Evolutionary conservation across 495 filamentous ascomycete species (phyloP), one percentile per base, ranked within the genome.

Genomic region (Aspergillus cavernicola): DNA sequence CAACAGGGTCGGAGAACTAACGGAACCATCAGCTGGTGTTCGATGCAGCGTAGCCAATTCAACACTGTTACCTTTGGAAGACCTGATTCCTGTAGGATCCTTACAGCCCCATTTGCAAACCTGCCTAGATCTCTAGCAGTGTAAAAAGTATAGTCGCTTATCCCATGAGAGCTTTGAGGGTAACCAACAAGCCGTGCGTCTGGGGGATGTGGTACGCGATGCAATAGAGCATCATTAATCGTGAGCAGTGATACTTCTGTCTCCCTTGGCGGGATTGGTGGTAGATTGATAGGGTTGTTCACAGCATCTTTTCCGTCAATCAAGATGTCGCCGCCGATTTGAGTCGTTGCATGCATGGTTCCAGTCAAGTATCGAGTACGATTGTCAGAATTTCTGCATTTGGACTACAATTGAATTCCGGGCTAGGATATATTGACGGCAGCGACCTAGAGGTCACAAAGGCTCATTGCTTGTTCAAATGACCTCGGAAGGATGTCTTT

Each of bases 81-180:
- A 1, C 56, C 56, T 8, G 44, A 43, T 3, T 20, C 16, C 13
- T 53, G 23, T 4, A 54, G 18, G 12, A 19, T 26, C 23, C 50
- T 18, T 11, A 33, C 37, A 16, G 56, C 44, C 12, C 56, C 56
- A 41, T 52, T 42, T 9, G 56, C 29, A 33, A 58, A 58, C 23
- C 50, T 13, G 19, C 53, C 56, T 23, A 58, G 35, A 15, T 58
- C 50, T 26, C 19, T 53, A 1, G 56, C 44, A 6, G 50, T 50
- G 45, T 58, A 58, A 24, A 43, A 58, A 0, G 37, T 39, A 26
- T 58, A 58, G 39, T 58, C 56, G 16, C 29, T 44, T 4, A 54
- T 12, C 9, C 56, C 50, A 41, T 58, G 51, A 3, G 45, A 40
- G 24, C 51, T 58, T 20, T 50, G 22, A n/a, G 56, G 50, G 29